Conservation (phyloP, 176 grass and related monocot species). For the Poa pratensis region DNA sequence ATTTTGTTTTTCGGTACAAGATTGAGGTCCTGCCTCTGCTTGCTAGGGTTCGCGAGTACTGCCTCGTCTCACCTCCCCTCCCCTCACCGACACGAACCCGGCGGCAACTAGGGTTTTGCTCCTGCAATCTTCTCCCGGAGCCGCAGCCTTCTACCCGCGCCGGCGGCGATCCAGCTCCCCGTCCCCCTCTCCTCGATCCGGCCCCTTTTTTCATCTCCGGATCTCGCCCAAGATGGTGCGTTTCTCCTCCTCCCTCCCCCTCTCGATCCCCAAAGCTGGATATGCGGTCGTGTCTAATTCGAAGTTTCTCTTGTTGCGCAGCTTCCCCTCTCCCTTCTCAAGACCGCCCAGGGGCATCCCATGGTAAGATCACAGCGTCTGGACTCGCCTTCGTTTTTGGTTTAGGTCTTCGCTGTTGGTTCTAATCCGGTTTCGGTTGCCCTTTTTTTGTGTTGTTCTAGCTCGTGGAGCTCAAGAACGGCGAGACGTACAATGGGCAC, state of each 20-base stretch:
- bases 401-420: not conserved
- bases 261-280: constrained; percentile 30
- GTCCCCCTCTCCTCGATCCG: not conserved
- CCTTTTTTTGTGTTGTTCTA: constrained; percentile 26
- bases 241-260: not conserved
- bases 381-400: not conserved
- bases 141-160: not conserved
- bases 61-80: not conserved
- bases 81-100: not conserved
- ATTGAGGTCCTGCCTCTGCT: not conserved
- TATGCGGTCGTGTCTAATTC: constrained; percentile 46
- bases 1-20: too few relatives aligned
- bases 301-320: constrained; percentile 41
- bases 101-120: constrained; percentile 48
- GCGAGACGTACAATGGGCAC: constrained; percentile 97
- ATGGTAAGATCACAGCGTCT: constrained; percentile 62
- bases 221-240: constrained; percentile 52
- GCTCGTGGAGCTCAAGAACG: constrained; percentile 99
- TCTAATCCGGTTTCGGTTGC: constrained; percentile 4
- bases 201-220: not conserved
- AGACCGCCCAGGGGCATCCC: constrained; percentile 99
- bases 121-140: not conserved
- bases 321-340: constrained; percentile 95
- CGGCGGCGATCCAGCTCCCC: not conserved
- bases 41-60: constrained; percentile 11